phyloP scores from a whole-genome alignment of 495 filamentous ascomycete genomes.

The Daldinia concentrica region DNA sequence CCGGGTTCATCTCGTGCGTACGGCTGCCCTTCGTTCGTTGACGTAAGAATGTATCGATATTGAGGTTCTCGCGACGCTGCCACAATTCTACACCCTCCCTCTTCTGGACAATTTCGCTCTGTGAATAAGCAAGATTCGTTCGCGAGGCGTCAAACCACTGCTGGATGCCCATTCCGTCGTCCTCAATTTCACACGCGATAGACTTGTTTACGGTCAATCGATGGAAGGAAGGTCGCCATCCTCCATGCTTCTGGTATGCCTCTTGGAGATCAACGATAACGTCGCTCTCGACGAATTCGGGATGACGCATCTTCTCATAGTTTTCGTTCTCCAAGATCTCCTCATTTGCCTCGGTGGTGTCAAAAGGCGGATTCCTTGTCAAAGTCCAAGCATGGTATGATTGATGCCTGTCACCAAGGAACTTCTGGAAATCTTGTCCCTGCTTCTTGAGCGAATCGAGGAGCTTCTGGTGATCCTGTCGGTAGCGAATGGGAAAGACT shows the following conservation, averaged over 20 bases:
- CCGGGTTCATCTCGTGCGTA: constrained; percentile 33
- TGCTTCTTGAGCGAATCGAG: constrained; percentile 51
- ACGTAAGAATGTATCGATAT: constrained; percentile 46
- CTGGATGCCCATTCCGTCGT: constrained; percentile 45
- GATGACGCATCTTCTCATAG: constrained; percentile 39
- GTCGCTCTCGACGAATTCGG: constrained; percentile 57
- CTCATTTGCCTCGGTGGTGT: constrained; percentile 24
- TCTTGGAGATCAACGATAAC: constrained; percentile 61
- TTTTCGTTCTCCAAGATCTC: constrained; percentile 43
- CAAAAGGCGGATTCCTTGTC: constrained; percentile 42
- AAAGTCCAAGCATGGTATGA: constrained; percentile 57
- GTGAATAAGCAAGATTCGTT: constrained; percentile 37
- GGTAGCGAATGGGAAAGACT: constrained; percentile 66
- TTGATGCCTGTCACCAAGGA: constrained; percentile 59
- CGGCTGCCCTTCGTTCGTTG: constrained; percentile 43
- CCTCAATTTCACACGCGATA: constrained; percentile 30
- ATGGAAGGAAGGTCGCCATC: constrained; percentile 45
- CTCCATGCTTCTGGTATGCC: constrained; percentile 50
- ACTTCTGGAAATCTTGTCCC: constrained; percentile 56
- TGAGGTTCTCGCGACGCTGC: constrained; percentile 45
- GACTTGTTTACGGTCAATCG: constrained; percentile 35
- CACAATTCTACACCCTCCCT: constrained; percentile 44
- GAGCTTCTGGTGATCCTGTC: constrained; percentile 55
- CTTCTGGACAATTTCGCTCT: constrained; percentile 47
- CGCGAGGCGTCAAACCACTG: constrained; percentile 43